Percentiles rank a stretch among this genome's conserved stretches.
Conservation (phyloP, 1,284 basidiomycete genomes). For the Athelia psychrophila region DNA sequence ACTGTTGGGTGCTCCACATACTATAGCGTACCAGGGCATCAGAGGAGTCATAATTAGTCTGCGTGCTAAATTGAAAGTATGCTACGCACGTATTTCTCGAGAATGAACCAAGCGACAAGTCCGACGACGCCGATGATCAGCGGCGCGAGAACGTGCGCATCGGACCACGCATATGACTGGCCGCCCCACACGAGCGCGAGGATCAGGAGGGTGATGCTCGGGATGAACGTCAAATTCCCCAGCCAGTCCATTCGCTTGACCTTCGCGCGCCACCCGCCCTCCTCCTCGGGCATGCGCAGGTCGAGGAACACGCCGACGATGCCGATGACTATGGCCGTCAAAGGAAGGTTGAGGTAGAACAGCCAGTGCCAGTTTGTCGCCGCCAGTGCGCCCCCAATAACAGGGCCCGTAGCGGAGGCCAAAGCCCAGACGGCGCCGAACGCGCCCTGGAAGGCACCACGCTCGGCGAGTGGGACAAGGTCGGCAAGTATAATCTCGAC, state of each 20-base stretch:
- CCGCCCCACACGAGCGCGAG: constrained; percentile 16
- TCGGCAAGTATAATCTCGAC: constrained; percentile 32
- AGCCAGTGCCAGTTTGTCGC: background rate
- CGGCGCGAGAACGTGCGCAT: constrained; percentile 12
- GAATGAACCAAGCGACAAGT: constrained; percentile 8
- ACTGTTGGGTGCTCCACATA: background rate
- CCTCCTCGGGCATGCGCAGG: background rate
- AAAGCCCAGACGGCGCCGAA: constrained; percentile 30
- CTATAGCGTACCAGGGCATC: no score
- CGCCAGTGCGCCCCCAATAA: background rate
- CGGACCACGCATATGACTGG: constrained; percentile 10
- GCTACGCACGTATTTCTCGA: background rate
- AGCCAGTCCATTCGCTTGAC: background rate
- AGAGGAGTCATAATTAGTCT: background rate
- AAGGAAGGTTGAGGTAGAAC: background rate
- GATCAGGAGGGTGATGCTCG: constrained; percentile 12
- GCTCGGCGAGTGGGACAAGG: constrained; percentile 31
- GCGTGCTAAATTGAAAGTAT: no score
- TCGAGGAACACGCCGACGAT: background rate
- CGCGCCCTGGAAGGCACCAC: constrained; percentile 30
- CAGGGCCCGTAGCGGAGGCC: constrained; percentile 16
- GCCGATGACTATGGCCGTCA: background rate
- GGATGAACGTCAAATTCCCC: constrained; percentile 2
- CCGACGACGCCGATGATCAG: constrained; percentile 11
- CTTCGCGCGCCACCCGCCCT: background rate